These are phyloP conservation scores for Carex sylvatica DNA, from an alignment of 202 grass and related monocot species.

Conservation along the genomic window DNA sequence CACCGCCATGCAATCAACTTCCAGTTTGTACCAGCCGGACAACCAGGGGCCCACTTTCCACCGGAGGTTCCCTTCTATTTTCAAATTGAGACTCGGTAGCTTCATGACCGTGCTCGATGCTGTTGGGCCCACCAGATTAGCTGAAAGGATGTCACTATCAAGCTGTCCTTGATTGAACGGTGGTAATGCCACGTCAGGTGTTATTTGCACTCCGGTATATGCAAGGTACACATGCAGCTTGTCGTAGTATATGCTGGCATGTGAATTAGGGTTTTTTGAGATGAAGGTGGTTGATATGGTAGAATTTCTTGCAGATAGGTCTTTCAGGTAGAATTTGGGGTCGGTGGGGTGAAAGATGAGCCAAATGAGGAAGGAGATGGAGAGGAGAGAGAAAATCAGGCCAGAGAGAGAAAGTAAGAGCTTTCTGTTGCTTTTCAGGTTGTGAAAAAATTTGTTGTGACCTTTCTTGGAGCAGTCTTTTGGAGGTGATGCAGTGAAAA, in stretches of 20 bases:
- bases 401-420: constrained; percentile 29
- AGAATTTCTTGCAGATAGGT: constrained; percentile 1
- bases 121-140: constrained; percentile 23
- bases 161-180: constrained; percentile 47
- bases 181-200: constrained; percentile 26
- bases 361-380: constrained; percentile 54
- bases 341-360: constrained; percentile 52
- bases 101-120: background rate
- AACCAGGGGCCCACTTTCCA: constrained; percentile 83
- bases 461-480: constrained; percentile 61
- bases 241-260: constrained; percentile 56
- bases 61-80: constrained; percentile 51
- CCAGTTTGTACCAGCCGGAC: constrained; percentile 42
- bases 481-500: constrained; percentile 31
- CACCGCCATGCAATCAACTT: constrained; percentile 48
- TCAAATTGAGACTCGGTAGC: constrained; percentile 35
- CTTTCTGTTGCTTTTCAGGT: constrained; percentile 17
- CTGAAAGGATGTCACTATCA: constrained; percentile 34
- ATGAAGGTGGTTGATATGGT: constrained; percentile 46
- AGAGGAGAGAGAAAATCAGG: constrained; percentile 34
- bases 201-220: constrained; percentile 44
- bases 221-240: constrained; percentile 37
- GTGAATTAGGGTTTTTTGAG: constrained; percentile 67
- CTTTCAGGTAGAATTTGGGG: constrained; percentile 52
- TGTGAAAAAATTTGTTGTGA: constrained; percentile 4